A percentile compares a stretch with the other conserved stretches of the same genome.
Evolutionary conservation across 2,329 filamentous ascomycete species (phyloP).

Genomic region (Didymella pomorum): DNA sequence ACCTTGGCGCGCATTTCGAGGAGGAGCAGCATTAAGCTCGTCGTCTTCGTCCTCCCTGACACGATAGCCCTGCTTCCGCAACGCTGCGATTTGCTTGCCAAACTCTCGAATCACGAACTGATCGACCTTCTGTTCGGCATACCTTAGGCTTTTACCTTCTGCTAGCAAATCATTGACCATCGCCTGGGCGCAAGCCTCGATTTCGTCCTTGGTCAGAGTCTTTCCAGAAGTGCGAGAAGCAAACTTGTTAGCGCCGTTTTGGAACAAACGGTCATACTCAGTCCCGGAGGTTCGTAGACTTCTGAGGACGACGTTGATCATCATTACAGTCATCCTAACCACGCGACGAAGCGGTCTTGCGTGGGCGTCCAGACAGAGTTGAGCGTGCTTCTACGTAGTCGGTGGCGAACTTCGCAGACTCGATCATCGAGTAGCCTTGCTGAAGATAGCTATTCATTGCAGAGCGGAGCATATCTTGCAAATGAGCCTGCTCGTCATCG

Average conservation of each 20-base stretch:
- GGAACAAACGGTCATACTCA: constrained; percentile 6
- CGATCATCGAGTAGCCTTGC: not conserved
- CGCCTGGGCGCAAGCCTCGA: not conserved
- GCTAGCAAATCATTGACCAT: not conserved
- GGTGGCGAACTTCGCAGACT: not conserved
- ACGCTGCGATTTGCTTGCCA: not conserved
- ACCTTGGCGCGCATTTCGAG: not conserved
- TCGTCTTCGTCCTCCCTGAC: not conserved
- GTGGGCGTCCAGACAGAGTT: not conserved
- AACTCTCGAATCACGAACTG: not conserved
- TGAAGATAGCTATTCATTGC: not conserved
- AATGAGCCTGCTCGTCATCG: no score
- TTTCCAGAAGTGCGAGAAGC: not conserved
- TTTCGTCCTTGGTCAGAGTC: not conserved
- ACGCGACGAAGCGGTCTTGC: not conserved
- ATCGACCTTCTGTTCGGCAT: not conserved
- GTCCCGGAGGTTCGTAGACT: not conserved
- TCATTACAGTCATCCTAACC: not conserved
- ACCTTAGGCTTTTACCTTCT: not conserved
- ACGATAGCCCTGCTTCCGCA: not conserved
- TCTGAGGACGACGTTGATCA: not conserved
- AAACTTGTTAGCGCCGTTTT: not conserved
- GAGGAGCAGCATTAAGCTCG: not conserved
- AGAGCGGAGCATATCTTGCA: not conserved
- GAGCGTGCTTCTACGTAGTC: not conserved